A percentile compares a stretch with the other conserved stretches of the same genome.
These are phyloP conservation scores for Aquanectria penicillioides DNA, from an alignment of 2,329 filamentous ascomycete genomes.

Conservation along the genomic window DNA sequence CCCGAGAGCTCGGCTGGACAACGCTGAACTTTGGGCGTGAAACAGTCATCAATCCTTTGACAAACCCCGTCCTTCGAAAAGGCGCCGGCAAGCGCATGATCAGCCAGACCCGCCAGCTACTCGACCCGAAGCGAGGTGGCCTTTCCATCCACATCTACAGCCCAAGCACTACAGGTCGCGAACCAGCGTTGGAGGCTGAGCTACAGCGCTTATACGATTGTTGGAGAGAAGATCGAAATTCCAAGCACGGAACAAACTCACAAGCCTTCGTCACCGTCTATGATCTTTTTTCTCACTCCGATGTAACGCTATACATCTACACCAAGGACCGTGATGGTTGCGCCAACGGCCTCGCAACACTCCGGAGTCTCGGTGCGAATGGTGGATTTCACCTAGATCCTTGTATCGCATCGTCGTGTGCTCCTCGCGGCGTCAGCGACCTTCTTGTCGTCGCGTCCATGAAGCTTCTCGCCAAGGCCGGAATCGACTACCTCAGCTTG, in stretches of 20 bases:
- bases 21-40: conserved; percentile 33
- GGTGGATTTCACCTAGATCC: conserved; percentile 35
- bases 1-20: conserved; percentile 21
- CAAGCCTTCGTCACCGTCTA: conserved; percentile 36
- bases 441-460: conserved; percentile 31
- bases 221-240: conserved; percentile 28
- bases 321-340: conserved; percentile 18
- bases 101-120: conserved; percentile 32
- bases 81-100: conserved; percentile 33
- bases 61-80: conserved; percentile 28
- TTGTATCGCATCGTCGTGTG: conserved; percentile 28
- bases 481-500: conserved; percentile 32
- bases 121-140: conserved; percentile 28
- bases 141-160: conserved; percentile 21
- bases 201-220: conserved; percentile 30
- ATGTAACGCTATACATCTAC: conserved; percentile 28
- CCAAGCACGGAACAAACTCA: conserved; percentile 3
- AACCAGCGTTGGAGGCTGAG: conserved; percentile 24
- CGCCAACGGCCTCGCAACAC: conserved; percentile 31
- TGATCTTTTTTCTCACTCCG: conserved; percentile 30
- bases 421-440: conserved; percentile 26
- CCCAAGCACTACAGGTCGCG: conserved; percentile 14
- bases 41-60: conserved; percentile 29
- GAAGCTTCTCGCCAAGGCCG: conserved; percentile 28
- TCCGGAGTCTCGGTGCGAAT: conserved; percentile 31